phyloP scores from a whole-genome alignment of 2,329 filamentous ascomycete species.

The Colletotrichum salicis region DNA sequence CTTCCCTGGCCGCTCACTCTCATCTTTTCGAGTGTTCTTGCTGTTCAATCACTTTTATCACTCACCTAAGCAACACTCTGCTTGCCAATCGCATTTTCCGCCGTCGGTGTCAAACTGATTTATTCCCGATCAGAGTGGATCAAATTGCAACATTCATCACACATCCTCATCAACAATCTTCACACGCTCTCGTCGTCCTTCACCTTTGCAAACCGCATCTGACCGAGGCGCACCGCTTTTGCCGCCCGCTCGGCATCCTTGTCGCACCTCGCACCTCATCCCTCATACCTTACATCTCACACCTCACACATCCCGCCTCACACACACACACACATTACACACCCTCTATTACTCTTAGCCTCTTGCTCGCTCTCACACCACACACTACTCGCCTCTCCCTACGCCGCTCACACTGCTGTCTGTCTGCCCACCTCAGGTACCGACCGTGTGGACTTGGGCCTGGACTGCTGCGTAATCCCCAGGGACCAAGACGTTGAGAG shows the following conservation, averaged over 20 bases:
- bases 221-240: conserved; percentile 25
- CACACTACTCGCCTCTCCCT: neutral
- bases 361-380: neutral
- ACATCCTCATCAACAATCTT: neutral
- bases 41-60: neutral
- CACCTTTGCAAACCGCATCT: conserved; percentile 24
- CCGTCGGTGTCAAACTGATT: neutral
- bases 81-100: neutral
- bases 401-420: conserved; percentile 14
- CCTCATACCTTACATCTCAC: neutral
- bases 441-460: conserved; percentile 32
- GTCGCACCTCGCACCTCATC: neutral
- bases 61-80: neutral
- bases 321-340: neutral
- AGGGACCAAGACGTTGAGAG: neutral
- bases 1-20: conserved; percentile 4
- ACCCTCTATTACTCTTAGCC: neutral
- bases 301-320: neutral
- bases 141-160: neutral
- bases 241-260: conserved; percentile 23
- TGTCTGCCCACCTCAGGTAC: conserved; percentile 14
- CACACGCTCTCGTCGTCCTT: neutral
- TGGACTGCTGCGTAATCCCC: conserved; percentile 2
- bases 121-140: neutral
- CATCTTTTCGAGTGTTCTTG: neutral